A percentile compares a stretch with the other conserved stretches of the same genome.
These are phyloP conservation scores for Sporothrix euskadiensis DNA, from an alignment of 2,329 filamentous ascomycete species.

Conservation along the genomic window DNA sequence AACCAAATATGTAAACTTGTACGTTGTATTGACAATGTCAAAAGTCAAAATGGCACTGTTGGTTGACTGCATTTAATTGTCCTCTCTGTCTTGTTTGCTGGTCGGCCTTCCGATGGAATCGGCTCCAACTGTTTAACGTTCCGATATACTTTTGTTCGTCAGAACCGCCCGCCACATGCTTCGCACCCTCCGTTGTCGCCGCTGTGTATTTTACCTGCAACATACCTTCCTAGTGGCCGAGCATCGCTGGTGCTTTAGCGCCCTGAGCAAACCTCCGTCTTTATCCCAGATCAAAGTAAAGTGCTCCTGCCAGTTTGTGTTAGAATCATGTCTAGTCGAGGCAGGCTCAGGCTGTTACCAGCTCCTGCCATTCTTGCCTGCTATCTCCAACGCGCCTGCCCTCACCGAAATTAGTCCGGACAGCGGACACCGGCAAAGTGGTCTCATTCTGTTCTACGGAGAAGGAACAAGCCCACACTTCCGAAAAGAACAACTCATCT, in stretches of 20 bases:
- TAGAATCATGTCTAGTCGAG: neutral
- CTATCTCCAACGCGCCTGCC: slow-evolving; percentile 2
- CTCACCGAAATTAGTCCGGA: slow-evolving; percentile 18
- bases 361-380: neutral
- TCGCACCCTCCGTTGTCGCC: neutral
- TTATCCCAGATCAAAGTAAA: neutral
- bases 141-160: neutral
- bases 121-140: neutral
- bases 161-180: neutral
- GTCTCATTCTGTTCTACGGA: neutral
- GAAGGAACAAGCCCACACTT: slow-evolving; percentile 8
- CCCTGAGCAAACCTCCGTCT: neutral
- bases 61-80: neutral
- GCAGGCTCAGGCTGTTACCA: neutral
- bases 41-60: neutral
- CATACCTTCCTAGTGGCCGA: neutral
- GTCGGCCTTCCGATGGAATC: slow-evolving; percentile 18
- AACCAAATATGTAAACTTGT: neutral
- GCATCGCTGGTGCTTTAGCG: neutral
- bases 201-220: slow-evolving; percentile 3
- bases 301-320: neutral
- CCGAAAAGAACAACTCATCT: slow-evolving; percentile 16
- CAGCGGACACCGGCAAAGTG: neutral
- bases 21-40: neutral
- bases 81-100: neutral